phyloP scores from a whole-genome alignment of 1,139 yeast genomes.

The Geotrichum carabidarum region DNA sequence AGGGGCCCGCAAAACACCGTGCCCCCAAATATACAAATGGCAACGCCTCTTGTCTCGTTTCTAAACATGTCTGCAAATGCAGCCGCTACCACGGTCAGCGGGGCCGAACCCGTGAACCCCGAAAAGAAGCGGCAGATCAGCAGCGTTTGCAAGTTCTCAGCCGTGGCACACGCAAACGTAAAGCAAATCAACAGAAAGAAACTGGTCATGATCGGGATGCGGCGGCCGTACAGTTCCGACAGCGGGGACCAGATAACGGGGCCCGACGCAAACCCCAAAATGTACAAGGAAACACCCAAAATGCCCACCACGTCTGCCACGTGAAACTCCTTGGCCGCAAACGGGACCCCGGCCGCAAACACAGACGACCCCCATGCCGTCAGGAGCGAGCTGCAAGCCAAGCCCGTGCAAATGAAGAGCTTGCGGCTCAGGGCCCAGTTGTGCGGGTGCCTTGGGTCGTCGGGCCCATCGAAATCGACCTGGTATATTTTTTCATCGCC shows the following conservation, averaged over 20 bases:
- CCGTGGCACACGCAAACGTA: slow-evolving; percentile 67
- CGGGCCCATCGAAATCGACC: slow-evolving; percentile 50
- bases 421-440: slow-evolving; percentile 44
- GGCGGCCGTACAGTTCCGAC: slow-evolving; percentile 71
- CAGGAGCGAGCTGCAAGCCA: slow-evolving; percentile 40
- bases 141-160: slow-evolving; percentile 66
- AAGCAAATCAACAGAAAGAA: slow-evolving; percentile 54
- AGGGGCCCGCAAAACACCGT: slow-evolving; percentile 73
- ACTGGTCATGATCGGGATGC: slow-evolving; percentile 50
- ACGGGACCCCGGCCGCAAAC: slow-evolving; percentile 38
- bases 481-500: slow-evolving; percentile 45
- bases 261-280: slow-evolving; percentile 77
- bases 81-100: slow-evolving; percentile 79
- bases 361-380: slow-evolving; percentile 45
- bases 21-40: slow-evolving; percentile 58
- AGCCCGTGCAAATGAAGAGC: slow-evolving; percentile 31
- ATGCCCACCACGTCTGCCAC: slow-evolving; percentile 34
- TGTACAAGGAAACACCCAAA: slow-evolving; percentile 66
- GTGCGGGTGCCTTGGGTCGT: slow-evolving; percentile 48
- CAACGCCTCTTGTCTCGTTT: slow-evolving; percentile 59
- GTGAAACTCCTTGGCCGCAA: slow-evolving; percentile 31
- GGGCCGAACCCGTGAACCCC: slow-evolving; percentile 74
- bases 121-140: slow-evolving; percentile 69
- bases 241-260: slow-evolving; percentile 79
- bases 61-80: slow-evolving; percentile 72